These are phyloP conservation scores for Lipomyces spencermartinsiae DNA, from an alignment of 805 yeast species.

Conservation along the genomic window DNA sequence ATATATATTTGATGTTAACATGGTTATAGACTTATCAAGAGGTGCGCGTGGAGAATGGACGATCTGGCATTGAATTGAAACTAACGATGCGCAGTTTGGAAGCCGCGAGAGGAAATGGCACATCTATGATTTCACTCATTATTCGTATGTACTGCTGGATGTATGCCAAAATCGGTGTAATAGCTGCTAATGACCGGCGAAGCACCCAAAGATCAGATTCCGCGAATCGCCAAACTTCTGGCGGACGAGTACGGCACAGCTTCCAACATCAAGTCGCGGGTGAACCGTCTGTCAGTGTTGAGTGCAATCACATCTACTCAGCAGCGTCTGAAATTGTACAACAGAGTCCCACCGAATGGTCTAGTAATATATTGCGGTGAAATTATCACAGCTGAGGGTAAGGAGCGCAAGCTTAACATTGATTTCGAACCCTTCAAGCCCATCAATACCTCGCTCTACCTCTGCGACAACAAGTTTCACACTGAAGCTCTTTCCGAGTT, in stretches of 20 bases:
- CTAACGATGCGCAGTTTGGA: slow-evolving; percentile 61
- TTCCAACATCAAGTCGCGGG: slow-evolving; percentile 96
- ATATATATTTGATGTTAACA: slow-evolving; percentile 3
- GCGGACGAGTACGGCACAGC: slow-evolving; percentile 99
- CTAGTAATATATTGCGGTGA: slow-evolving; percentile 98
- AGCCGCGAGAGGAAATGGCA: slow-evolving; percentile 96
- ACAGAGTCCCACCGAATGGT: slow-evolving; percentile 91
- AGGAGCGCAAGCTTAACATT: slow-evolving; percentile 93
- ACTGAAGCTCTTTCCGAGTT: slow-evolving; percentile 95
- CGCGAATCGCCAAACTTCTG: slow-evolving; percentile 85
- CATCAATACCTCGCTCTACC: slow-evolving; percentile 91
- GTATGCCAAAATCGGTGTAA: not conserved
- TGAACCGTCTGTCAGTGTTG: slow-evolving; percentile 90
- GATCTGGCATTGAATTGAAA: no score
- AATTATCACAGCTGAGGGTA: slow-evolving; percentile 94
- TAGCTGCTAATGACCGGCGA: not conserved
- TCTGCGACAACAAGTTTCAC: slow-evolving; percentile 98
- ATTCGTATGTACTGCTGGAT: slow-evolving; percentile 50
- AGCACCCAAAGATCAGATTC: slow-evolving; percentile 90
- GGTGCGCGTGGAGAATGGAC: slow-evolving; percentile 27
- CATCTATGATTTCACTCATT: slow-evolving; percentile 96
- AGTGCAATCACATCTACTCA: slow-evolving; percentile 98
- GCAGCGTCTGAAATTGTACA: slow-evolving; percentile 90
- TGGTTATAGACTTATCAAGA: slow-evolving; percentile 43
- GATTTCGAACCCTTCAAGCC: slow-evolving; percentile 99